Evolutionary conservation across 306 rosid species (phyloP).

Genomic region (Cajanus cajan): DNA sequence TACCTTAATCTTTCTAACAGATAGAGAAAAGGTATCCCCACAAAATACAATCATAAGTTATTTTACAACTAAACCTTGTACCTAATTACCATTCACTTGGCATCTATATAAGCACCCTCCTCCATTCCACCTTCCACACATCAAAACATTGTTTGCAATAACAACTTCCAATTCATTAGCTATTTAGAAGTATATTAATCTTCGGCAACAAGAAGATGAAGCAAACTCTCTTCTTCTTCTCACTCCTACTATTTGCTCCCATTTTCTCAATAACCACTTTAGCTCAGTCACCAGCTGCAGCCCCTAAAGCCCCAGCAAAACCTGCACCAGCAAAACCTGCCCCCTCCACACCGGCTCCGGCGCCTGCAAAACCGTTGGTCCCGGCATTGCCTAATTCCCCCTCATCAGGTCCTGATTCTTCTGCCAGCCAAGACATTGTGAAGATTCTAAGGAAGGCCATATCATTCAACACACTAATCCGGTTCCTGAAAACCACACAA

Average conservation of each 20-base stretch:
- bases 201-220: conserved; percentile 11
- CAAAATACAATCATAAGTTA: conserved; percentile 11
- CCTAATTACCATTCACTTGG: conserved; percentile 24
- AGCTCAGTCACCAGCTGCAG: conserved; percentile 49
- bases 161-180: not conserved
- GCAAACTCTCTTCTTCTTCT: conserved; percentile 34
- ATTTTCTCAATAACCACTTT: conserved; percentile 23
- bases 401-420: not conserved
- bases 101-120: conserved; percentile 35
- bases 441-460: conserved; percentile 61
- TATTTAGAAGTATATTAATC: not conserved
- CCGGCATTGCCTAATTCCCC: conserved; percentile 41
- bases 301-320: conserved; percentile 43
- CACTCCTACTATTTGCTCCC: conserved; percentile 21
- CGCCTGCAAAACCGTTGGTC: conserved; percentile 41
- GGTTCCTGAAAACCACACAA: conserved; percentile 64
- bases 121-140: conserved; percentile 4
- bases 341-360: conserved; percentile 26
- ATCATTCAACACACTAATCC: conserved; percentile 48
- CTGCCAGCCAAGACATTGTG: conserved; percentile 45
- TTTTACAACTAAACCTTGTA: conserved; percentile 33
- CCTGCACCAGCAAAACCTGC: conserved; percentile 35
- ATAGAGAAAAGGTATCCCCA: conserved; percentile 20
- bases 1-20: conserved; percentile 34
- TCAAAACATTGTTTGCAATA: conserved; percentile 24